Evolutionary conservation across 768 basidiomycete species (phyloP).

Genomic region (Boletus subcaerulescens): DNA sequence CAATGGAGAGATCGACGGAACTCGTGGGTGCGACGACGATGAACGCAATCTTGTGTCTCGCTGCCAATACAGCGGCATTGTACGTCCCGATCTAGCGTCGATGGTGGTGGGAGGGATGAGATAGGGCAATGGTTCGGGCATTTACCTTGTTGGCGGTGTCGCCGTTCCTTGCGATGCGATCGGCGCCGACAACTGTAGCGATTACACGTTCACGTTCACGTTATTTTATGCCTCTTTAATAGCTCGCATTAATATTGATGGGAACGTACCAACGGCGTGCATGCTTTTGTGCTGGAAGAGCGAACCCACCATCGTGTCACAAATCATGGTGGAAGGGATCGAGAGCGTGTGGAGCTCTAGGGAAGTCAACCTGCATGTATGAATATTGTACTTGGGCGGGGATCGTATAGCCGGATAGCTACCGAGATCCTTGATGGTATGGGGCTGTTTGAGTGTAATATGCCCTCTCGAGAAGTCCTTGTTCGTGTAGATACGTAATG

Average conservation of each 20-base stretch:
- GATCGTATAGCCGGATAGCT: slow-evolving; percentile 2
- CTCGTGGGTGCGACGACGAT: slow-evolving; percentile 92
- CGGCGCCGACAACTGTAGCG: slow-evolving; percentile 73
- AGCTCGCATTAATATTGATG: background rate
- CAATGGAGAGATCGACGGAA: slow-evolving; percentile 82
- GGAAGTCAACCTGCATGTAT: slow-evolving; percentile 67
- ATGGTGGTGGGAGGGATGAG: background rate
- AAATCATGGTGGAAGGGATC: slow-evolving; percentile 90
- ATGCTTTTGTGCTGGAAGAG: slow-evolving; percentile 85
- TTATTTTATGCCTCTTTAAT: background rate
- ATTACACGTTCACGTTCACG: background rate
- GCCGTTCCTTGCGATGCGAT: slow-evolving; percentile 87
- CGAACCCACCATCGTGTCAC: slow-evolving; percentile 97
- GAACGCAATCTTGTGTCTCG: slow-evolving; percentile 84
- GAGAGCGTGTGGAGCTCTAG: slow-evolving; percentile 82
- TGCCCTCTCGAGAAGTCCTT: slow-evolving; percentile 71
- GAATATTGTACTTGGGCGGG: background rate
- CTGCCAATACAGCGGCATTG: slow-evolving; percentile 91
- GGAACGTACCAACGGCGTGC: slow-evolving; percentile 65
- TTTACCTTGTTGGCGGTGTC: slow-evolving; percentile 93
- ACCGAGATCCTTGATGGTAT: slow-evolving; percentile 91
- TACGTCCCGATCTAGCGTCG: slow-evolving; percentile 77
- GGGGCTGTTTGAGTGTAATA: slow-evolving; percentile 94
- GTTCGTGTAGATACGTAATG: slow-evolving; percentile 86
- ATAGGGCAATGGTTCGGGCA: background rate